A percentile compares a stretch with the other conserved stretches of the same genome.
Evolutionary conservation across 2,329 filamentous ascomycete species (phyloP).

Genomic region (Colletotrichum somersetense): DNA sequence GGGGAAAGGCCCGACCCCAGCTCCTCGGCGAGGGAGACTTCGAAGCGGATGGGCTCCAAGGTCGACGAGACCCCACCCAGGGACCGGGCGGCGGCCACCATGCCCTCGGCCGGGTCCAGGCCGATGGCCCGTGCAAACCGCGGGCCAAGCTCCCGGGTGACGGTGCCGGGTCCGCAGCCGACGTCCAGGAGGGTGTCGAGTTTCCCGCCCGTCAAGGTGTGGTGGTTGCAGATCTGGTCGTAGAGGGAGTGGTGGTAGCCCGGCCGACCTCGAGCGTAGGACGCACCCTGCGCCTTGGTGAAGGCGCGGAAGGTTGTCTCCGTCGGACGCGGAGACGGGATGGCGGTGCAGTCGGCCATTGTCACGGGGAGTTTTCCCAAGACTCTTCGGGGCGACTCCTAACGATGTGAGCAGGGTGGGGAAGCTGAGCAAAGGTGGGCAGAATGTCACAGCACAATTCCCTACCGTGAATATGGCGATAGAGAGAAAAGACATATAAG

Average conservation of each 20-base stretch:
- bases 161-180: conserved; percentile 69
- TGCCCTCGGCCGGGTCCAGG: conserved; percentile 64
- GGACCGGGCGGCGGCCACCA: conserved; percentile 62
- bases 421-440: too few species aligned
- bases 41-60: conserved; percentile 54
- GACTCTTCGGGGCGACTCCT: not conserved
- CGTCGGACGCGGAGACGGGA: conserved; percentile 2
- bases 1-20: conserved; percentile 50
- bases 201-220: conserved; percentile 59
- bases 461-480: too few species aligned
- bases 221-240: conserved; percentile 59
- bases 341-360: conserved; percentile 24
- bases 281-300: conserved; percentile 56
- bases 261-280: conserved; percentile 58
- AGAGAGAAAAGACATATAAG: too few species aligned
- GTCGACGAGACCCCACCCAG: conserved; percentile 49
- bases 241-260: conserved; percentile 62
- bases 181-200: conserved; percentile 63
- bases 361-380: not conserved
- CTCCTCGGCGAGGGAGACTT: conserved; percentile 58
- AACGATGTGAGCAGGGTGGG: too few species aligned
- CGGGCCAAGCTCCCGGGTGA: conserved; percentile 58
- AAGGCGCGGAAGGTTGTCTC: conserved; percentile 60
- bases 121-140: conserved; percentile 62
- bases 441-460: too few species aligned